A percentile compares a stretch with the other conserved stretches of the same genome.
Conservation (phyloP, 768 basidiomycete species). For the Glaciozyma martinii region DNA sequence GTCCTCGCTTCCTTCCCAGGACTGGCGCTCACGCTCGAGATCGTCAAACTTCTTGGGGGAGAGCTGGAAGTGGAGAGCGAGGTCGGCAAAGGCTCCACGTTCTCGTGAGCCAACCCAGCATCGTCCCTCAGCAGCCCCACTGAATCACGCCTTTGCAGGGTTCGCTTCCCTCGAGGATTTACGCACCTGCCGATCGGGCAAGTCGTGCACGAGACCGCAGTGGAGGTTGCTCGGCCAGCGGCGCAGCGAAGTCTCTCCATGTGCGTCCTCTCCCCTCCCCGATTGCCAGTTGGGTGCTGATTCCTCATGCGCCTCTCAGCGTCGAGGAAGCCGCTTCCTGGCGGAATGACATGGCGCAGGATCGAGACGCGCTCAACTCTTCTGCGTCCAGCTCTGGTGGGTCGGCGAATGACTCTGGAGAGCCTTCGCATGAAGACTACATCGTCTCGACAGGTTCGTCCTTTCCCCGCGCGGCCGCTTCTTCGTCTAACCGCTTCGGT, state of each 20-base stretch:
- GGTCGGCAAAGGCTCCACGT: slow-evolving; percentile 19
- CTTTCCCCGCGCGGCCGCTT: not conserved
- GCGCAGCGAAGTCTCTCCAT: not conserved
- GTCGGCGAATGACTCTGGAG: not conserved
- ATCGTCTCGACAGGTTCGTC: not conserved
- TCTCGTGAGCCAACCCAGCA: slow-evolving; percentile 4
- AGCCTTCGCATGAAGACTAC: slow-evolving; percentile 11
- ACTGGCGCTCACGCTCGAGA: slow-evolving; percentile 29
- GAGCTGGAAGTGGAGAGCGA: slow-evolving; percentile 25
- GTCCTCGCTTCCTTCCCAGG: not conserved
- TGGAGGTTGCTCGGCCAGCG: slow-evolving; percentile 2
- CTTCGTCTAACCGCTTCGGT: not conserved
- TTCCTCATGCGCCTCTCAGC: slow-evolving; percentile 9
- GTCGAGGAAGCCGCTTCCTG: slow-evolving; percentile 23
- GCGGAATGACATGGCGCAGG: slow-evolving; percentile 11
- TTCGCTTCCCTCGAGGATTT: slow-evolving; percentile 14
- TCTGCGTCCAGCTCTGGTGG: not conserved
- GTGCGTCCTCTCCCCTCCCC: not conserved
- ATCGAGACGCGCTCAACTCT: not conserved
- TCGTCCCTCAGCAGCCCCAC: not conserved
- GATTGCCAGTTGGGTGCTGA: not conserved
- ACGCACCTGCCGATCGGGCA: slow-evolving; percentile 23
- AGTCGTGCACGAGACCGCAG: slow-evolving; percentile 9
- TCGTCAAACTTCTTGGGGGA: slow-evolving; percentile 27
- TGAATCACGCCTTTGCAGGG: not conserved